Base-by-base conservation (phyloP, 306 rosid genomes). In the Begonia peltatifolia region DNA sequence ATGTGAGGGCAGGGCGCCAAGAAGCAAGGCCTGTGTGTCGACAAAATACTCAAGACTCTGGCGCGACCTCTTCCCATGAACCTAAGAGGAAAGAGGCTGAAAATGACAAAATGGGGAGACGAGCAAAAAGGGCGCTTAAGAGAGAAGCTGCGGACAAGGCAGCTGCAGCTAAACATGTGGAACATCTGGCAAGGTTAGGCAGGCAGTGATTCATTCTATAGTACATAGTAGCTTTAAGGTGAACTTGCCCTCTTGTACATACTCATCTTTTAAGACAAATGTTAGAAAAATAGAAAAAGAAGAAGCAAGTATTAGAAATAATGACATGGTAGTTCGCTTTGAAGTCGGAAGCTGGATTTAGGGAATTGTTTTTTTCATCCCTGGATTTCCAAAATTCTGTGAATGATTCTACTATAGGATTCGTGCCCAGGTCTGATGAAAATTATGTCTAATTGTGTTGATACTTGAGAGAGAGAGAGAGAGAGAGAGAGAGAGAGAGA, bases 71-170 rank as follows among this genome's bases (percentile, higher is more conserved):
- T 2, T 92, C 96, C 3, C 59, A 69, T 0, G 82, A 75, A 25
- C 79, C 80, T n/a, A 63, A 14, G 41, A 73, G 78, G 42, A 80
- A 80, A 50, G 93, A 73, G 55, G 62, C 57, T 7, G 60, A 41
- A 9, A 66, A 66, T 14, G 71, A 12, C n/a, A 62, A 44, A 30
- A 73, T 78, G 2, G 96, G 96, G 7, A 69, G 96, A 43, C 75
- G 94, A 10, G 95, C 99, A 2, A 92, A 86, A 68, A 71, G 96
- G 60, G 88, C 96, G 2, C 58, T 69, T 54, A 92, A 83, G 65
- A 83, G 93, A 6, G 96, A 92, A 71, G 96, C 87, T 41, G 94
- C 92, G 1, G 88, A 83, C 59, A 80, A 79, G 68, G 95, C 94
- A 0, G 95, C 94, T 2, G 92, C 85, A 51, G 87, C 60, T 0